Evolutionary conservation across 106 monocot genomes (phyloP), one percentile per base, ranked within the genome.

Genomic region (Platanthera guangdongensis): DNA sequence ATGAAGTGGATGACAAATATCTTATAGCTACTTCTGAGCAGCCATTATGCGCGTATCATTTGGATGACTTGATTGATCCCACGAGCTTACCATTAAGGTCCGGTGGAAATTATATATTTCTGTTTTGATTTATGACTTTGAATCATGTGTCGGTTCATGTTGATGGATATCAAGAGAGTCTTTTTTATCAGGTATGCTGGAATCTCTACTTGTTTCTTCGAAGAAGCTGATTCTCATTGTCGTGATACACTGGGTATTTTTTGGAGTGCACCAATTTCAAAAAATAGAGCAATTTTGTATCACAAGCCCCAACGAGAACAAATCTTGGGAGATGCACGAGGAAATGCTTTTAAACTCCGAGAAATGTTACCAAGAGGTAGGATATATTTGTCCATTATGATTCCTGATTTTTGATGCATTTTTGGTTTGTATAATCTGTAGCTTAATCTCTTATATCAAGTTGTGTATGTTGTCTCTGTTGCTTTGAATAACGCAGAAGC

Each of bases 401-500:
- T 10, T 11, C 28, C 28, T 57, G 16, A 16, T 3, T 25, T 68
- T 14, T 28, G 32, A 3, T 25, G 25, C 0, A 0, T 25, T 25
- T 25, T 25, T 25, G 25, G 1, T n/a, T 65, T 65, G 21, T 32
- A 7, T 12, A 54, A 59, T 9, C 55, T 81, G 71, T 83, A 94
- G 97, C 78, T 97, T 39, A 86, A 86, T 15, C 50, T 97, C 48
- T 93, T 93, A 9, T 97, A 94, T 72, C 97, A 86, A 86, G 63
- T 97, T 68, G 93, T 94, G 12, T 77, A 91, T 7, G 93, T 97
- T 65, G 97, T 97, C 8, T 94, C 97, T 28, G 97, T 93, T 64
- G 97, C 97, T 57, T 70, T 97, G 80, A 97, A 97, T 81, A 93
- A 97, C 87, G 97, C 97, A n/a, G 93, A 93, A 60, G 97, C 97